Evolutionary conservation across 2,329 filamentous ascomycete genomes (phyloP), one percentile per base, ranked within the genome.

Genomic region (Pyrenophora teres): DNA sequence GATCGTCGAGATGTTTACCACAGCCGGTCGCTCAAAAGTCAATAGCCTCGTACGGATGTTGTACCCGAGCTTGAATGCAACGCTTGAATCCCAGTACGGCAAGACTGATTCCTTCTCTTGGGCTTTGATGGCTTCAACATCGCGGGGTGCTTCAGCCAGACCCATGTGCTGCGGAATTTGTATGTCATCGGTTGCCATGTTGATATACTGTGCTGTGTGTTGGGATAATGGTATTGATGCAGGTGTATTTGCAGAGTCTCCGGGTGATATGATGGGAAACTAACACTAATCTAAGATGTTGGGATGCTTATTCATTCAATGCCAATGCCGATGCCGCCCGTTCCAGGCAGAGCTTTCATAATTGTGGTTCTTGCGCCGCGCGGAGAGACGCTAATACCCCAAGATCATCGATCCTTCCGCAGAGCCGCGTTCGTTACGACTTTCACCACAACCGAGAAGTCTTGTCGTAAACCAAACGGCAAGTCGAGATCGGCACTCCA

Each of bases 371-470:
- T 42, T 5, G n/a, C 15, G 43, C 18, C 25, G 46, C 43, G 50
- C 38, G 30, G 18, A 44, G 19, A 40, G 54, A 44, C 38, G 38
- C 44, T 32, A 38, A 43, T 39, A 39, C 44, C 50, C 50, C 50
- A 35, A 44, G 27, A 48, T 52, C 43, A 42, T 51, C 43, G 43
- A 51, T 47, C 32, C 27, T 40, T 9, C 30, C 36, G 37, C 42
- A 50, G 36, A 50, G 47, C 40, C 40, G 33, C 46, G 12, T 35
- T 31, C 4, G 19, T 27, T 35, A 10, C 83, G 54, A 81, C 83
- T 75, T 99, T 93, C 4, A 97, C 92, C 58, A 95, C 82, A 71
- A 86, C 88, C 72, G 88, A 90, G 76, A 97, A 97, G 42, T 90
- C 92, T 59, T 97, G 83, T 76, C 97, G 93, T 44, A 97, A 83